Evolutionary conservation across 164 flowering plant genomes (phyloP).

Genomic region (Macadamia tetraphylla): DNA sequence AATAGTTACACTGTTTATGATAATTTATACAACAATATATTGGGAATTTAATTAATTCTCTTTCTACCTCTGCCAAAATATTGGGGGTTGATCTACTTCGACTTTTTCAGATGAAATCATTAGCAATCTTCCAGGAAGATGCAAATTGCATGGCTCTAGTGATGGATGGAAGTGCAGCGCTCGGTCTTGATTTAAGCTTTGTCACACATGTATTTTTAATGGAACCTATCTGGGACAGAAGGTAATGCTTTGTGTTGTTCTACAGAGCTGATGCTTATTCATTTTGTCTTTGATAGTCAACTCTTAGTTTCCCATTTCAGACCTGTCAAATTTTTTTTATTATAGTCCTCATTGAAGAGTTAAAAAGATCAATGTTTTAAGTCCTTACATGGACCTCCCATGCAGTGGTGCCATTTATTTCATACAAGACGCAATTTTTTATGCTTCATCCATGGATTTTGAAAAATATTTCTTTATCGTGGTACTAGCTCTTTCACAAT

Average conservation of each 20-base stretch:
- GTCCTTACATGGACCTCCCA: background rate
- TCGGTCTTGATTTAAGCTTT: conserved; percentile 98
- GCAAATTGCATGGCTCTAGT: conserved; percentile 69
- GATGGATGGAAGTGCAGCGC: conserved; percentile 98
- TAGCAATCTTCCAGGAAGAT: conserved; percentile 72
- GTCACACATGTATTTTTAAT: conserved; percentile 87
- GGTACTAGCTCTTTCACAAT: too few relatives aligned
- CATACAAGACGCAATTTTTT: background rate
- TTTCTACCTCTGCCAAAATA: background rate
- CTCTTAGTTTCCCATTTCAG: too few relatives aligned
- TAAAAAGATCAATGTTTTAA: background rate
- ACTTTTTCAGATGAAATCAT: conserved; percentile 63
- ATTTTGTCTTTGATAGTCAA: too few relatives aligned
- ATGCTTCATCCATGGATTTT: too few relatives aligned
- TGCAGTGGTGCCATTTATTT: background rate
- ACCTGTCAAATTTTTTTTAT: too few relatives aligned
- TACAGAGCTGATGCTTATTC: too few relatives aligned
- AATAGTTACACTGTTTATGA: too few relatives aligned
- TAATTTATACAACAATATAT: too few relatives aligned
- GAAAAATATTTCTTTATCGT: too few relatives aligned
- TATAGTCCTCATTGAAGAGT: background rate
- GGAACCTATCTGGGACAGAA: conserved; percentile 99
- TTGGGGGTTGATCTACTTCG: conserved; percentile 8
- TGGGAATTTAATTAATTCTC: too few relatives aligned
- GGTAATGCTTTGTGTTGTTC: conserved; percentile 36